phyloP scores from a whole-genome alignment of 805 yeast genomes.

The Yarrowia yakushimensis region DNA sequence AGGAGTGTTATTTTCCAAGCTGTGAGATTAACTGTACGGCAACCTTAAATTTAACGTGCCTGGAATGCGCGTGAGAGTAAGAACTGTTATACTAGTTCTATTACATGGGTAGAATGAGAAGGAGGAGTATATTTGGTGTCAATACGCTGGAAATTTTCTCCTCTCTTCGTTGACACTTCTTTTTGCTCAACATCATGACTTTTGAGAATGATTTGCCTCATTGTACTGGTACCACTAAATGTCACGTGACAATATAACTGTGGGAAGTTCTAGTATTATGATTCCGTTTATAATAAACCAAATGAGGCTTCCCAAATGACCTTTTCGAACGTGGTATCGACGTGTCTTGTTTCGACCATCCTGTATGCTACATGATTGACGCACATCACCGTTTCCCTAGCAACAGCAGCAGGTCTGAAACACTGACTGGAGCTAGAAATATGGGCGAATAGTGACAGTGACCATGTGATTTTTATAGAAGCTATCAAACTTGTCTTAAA shows the following conservation, averaged over 20 bases:
- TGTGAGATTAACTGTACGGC: neutral
- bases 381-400: neutral
- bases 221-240: too few relatives aligned
- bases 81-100: too few relatives aligned
- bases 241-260: too few relatives aligned
- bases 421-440: too few relatives aligned
- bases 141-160: neutral
- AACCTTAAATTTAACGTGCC: neutral
- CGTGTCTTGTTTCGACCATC: neutral
- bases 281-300: too few relatives aligned
- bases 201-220: too few relatives aligned
- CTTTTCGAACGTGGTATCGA: neutral
- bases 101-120: too few relatives aligned
- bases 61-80: neutral
- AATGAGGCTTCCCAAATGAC: neutral
- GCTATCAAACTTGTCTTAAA: too few relatives aligned
- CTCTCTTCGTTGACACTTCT: neutral
- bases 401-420: neutral
- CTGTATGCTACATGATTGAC: neutral
- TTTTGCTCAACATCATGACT: neutral
- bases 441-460: neutral
- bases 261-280: too few relatives aligned
- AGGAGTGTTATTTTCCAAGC: neutral
- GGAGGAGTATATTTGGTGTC: neutral
- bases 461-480: too few relatives aligned